Evolutionary conservation across 2,329 filamentous ascomycete species (phyloP), one percentile per base, ranked within the genome.

Genomic region (Fusarium albidum): DNA sequence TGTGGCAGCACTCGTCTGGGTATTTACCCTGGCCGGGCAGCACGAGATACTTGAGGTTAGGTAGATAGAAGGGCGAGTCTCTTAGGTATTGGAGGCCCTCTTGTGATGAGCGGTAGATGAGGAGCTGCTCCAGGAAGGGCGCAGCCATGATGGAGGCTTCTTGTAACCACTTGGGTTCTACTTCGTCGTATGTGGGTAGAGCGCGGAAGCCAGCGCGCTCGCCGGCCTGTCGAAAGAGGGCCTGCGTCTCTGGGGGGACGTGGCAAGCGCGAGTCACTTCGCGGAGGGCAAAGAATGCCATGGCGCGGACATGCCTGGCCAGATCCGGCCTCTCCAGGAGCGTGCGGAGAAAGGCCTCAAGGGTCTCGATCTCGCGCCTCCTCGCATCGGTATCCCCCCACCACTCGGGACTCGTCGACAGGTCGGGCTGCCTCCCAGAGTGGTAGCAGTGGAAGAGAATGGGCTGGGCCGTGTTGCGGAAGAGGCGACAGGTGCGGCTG

Each of bases 141-240:
- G 61, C 59, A 8, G 61, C 65, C 65, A 68, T 66, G n/a, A 68
- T 66, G n/a, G 63, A 52, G 7, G 63, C 63, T 35, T 68, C 65
- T 43, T 68, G 65, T 3, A 68, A 32, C 65, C 65, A 68, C 33
- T 64, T 68, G n/a, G 63, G 52, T 6, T 68, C 65, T 8, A 68
- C 63, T 48, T 63, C 54, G 18, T 59, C 43, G 35, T 68, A 68
- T 2, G 65, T 55, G 7, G 44, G n/a, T 0, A 68, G 43, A 29
- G 65, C 55, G n/a, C 61, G 59, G 18, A 68, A 68, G 14, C 65
- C 65, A 44, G 59, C 63, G 3, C 59, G 58, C 37, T 64, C 61
- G 3, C 65, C 62, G 34, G 65, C 65, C 18, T 67, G 63, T 32
- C 61, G 63, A 38, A 68, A 68, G 4, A 68, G 59, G n/a, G 46